Base-by-base conservation (phyloP, 1,139 yeast genomes). In the Sugiyamaella japonica region DNA sequence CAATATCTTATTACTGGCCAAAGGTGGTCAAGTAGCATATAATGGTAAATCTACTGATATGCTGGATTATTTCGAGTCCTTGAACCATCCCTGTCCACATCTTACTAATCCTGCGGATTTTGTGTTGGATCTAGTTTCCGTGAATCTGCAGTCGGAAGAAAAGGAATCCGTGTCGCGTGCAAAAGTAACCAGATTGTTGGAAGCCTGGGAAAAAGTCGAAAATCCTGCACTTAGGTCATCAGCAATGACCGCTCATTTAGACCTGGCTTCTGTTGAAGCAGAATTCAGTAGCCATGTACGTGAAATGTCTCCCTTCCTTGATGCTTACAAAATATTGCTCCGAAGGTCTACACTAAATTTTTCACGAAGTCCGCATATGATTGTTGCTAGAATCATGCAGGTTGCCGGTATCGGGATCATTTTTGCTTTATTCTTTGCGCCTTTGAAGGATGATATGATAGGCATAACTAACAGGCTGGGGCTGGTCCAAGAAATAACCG, bases 381-480 rank as follows among this genome's bases (percentile, higher is more conserved):
- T 88, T 4, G 70, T 82, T 61, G 85, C 95, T 0, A 75, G 95
- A 61, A 70, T 82, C n/a, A 78, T 83, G 29, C 95, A 88, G 67
- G 79, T 84, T 10, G 72, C 81, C 1, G 83, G 86, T 8, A 73
- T 87, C 58, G 90, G 85, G 1, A 73, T 85, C 23, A 77, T 89
- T 8, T 79, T 84, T 53, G 81, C 93, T 0, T 71, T 89, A 43
- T 89, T 77, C 66, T 87, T 84, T 73, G 78, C 96, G 0, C 93
- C 95, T 2, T 70, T 89, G 53, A 79, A 76, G 56, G 74, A 83
- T 58, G 74, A 77, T 44, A 79, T 78, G 56, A 77, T 80, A 10
- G 87, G 95, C 32, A 77, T 87, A 29, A 74, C 73, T 40, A 82
- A 88, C 67, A 74, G 95, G 59, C 72, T 89, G 16, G 96, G 96